Evolutionary conservation across 768 basidiomycete species (phyloP).

Genomic region (Phlegmacium glaucopus): DNA sequence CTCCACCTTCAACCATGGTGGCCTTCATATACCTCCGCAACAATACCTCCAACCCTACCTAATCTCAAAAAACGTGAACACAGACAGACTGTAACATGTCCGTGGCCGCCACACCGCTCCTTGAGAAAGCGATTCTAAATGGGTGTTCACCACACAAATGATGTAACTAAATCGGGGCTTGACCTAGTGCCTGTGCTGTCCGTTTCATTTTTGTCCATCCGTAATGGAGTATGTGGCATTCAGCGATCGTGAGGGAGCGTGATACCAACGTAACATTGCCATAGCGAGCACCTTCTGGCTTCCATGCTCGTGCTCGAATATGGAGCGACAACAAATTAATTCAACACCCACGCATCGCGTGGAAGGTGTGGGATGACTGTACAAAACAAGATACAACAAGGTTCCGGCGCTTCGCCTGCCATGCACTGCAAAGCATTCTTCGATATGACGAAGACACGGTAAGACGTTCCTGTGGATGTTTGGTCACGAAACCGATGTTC

Average conservation of each 20-base stretch:
- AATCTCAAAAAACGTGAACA: constrained; percentile 49
- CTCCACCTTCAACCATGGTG: constrained; percentile 43
- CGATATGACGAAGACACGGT: constrained; percentile 51
- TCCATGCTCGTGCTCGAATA: constrained; percentile 47
- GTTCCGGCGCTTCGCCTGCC: constrained; percentile 43
- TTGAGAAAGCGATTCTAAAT: constrained; percentile 59
- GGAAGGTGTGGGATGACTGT: constrained; percentile 46
- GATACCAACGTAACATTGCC: constrained; percentile 74
- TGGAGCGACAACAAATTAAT: constrained; percentile 58
- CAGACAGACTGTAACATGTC: constrained; percentile 54
- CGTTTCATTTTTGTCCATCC: constrained; percentile 48
- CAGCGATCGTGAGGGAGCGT: constrained; percentile 46
- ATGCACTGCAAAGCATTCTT: constrained; percentile 48
- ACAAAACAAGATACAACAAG: constrained; percentile 61
- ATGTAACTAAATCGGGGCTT: constrained; percentile 26
- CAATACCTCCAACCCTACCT: constrained; percentile 52
- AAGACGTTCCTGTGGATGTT: constrained; percentile 40
- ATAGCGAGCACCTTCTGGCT: constrained; percentile 48
- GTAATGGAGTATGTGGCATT: constrained; percentile 50
- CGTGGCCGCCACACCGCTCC: constrained; percentile 39
- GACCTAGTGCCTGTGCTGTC: constrained; percentile 45
- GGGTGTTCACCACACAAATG: constrained; percentile 69
- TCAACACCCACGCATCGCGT: constrained; percentile 58
- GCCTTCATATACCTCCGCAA: constrained; percentile 77
- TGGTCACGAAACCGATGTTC: constrained; percentile 58